Evolutionary conservation across 352 stramenopile genomes (phyloP).

Genomic region (Thalassiosira allenii): DNA sequence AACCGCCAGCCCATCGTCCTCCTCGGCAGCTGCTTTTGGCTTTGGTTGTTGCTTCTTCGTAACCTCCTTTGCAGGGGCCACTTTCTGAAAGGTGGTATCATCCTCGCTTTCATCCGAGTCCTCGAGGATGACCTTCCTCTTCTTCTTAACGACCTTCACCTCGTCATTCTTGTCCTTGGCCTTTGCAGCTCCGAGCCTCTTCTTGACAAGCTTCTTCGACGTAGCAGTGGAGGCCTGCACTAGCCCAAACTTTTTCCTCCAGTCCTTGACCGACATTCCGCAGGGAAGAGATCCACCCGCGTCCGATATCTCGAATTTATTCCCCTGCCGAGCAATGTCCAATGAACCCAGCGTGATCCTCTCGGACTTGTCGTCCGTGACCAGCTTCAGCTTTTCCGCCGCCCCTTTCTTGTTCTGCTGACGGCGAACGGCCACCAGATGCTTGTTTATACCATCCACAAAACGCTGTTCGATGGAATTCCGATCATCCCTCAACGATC

Average conservation of each 20-base stretch:
- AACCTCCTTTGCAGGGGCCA: neutral
- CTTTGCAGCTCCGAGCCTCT: neutral
- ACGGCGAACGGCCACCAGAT: constrained; percentile 6
- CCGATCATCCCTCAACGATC: constrained; percentile 20
- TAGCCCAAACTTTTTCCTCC: constrained; percentile 46
- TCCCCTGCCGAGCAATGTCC: constrained; percentile 41
- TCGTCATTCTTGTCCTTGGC: neutral
- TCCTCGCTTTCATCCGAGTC: constrained; percentile 47
- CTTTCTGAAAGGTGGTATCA: neutral
- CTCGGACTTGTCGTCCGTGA: constrained; percentile 55
- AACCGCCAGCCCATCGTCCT: constrained; percentile 27
- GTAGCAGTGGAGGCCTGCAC: too few relatives aligned
- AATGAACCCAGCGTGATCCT: constrained; percentile 39
- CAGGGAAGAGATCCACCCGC: constrained; percentile 48
- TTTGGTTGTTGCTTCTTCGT: constrained; percentile 2
- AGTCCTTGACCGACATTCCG: constrained; percentile 44
- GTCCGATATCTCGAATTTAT: constrained; percentile 43
- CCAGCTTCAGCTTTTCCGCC: constrained; percentile 30
- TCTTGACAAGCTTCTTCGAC: neutral
- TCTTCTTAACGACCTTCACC: neutral
- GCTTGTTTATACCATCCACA: constrained; percentile 33
- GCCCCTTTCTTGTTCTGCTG: neutral
- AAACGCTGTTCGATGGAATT: constrained; percentile 29
- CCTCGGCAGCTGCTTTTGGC: neutral
- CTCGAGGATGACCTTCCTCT: constrained; percentile 37